Percentiles rank a stretch among this genome's conserved stretches.
These are phyloP conservation scores for Aspergillus kassunensis DNA, from an alignment of 495 filamentous ascomycete species.

Conservation along the genomic window DNA sequence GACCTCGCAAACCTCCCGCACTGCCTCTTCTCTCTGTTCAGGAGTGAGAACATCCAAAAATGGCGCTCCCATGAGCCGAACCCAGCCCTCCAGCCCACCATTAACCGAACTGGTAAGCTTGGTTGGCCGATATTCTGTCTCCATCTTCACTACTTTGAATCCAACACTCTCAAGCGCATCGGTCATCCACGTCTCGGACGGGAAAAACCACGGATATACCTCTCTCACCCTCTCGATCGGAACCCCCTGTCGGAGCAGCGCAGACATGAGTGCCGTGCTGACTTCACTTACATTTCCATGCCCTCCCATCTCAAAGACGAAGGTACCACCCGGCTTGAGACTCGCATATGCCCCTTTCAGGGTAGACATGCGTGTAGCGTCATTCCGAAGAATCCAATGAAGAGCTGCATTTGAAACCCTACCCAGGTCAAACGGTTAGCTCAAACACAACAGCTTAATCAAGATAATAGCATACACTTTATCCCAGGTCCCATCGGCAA, in stretches of 20 bases:
- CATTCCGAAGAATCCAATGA: constrained; percentile 67
- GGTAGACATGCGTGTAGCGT: constrained; percentile 29
- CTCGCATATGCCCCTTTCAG: constrained; percentile 44
- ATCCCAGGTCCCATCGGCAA: constrained; percentile 42
- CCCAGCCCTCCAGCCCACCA: constrained; percentile 69
- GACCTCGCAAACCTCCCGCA: constrained; percentile 55
- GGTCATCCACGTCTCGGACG: constrained; percentile 54
- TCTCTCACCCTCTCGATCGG: constrained; percentile 43
- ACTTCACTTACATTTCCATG: constrained; percentile 67
- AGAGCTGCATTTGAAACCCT: constrained; percentile 70
- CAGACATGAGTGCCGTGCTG: constrained; percentile 51
- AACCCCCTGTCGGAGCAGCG: constrained; percentile 50
- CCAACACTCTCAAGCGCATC: constrained; percentile 50
- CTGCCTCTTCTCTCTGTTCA: constrained; percentile 48
- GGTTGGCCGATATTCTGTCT: constrained; percentile 65
- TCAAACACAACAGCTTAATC: background rate
- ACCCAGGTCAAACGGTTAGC: background rate
- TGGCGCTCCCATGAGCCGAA: constrained; percentile 58
- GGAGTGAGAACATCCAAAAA: constrained; percentile 51
- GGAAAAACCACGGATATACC: constrained; percentile 70
- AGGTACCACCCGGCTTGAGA: constrained; percentile 54
- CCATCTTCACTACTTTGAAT: constrained; percentile 57
- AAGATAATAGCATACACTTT: constrained; percentile 43
- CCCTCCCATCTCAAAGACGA: constrained; percentile 73
- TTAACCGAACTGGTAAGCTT: constrained; percentile 45